These are phyloP conservation scores for Eimeria acervulina DNA, from an alignment of 169 alveolate species.

Conservation along the genomic window DNA sequence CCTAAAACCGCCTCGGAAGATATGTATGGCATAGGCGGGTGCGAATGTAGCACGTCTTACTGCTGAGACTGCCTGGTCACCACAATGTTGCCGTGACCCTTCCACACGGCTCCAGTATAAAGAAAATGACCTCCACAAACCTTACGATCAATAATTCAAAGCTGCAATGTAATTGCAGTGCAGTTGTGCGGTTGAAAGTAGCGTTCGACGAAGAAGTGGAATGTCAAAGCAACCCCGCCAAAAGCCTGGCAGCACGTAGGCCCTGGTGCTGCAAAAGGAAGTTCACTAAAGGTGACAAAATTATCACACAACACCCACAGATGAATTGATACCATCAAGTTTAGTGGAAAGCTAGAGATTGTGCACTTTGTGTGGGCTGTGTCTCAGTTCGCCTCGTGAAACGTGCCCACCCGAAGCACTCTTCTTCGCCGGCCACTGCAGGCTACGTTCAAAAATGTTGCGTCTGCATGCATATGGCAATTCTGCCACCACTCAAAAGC, in stretches of 20 bases:
- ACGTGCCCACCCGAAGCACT: background rate
- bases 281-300: background rate
- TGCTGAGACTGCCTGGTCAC: background rate
- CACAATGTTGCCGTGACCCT: background rate
- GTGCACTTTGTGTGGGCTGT: background rate
- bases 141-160: background rate
- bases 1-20: background rate
- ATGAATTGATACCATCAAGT: background rate
- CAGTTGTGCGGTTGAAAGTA: background rate
- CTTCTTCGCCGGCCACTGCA: background rate
- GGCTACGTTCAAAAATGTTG: background rate
- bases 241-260: background rate
- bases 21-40: background rate
- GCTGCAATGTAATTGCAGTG: background rate
- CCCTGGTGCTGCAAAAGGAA: background rate
- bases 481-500: background rate
- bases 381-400: constrained; percentile 6
- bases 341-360: background rate
- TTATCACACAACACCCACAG: background rate
- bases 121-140: background rate
- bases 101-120: background rate
- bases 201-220: background rate
- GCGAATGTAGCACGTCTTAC: background rate
- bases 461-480: background rate
- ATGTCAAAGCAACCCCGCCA: background rate